These are phyloP conservation scores for Phytophthora colocasiae DNA, from an alignment of 352 stramenopile genomes.

Conservation along the genomic window DNA sequence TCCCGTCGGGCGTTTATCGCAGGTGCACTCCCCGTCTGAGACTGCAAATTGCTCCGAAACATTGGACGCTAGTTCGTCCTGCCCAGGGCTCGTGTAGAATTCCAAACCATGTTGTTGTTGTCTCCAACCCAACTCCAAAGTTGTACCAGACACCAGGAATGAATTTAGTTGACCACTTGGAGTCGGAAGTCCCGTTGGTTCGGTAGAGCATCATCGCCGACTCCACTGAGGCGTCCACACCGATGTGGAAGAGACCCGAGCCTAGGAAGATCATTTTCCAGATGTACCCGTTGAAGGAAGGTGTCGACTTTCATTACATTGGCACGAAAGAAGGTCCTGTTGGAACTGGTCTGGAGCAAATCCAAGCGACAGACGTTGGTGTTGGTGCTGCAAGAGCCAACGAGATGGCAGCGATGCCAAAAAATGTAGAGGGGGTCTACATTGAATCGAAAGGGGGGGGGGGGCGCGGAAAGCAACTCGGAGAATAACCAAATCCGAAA, in stretches of 20 bases:
- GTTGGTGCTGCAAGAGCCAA: no score
- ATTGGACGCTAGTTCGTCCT: slow-evolving; percentile 39
- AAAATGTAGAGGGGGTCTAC: no score
- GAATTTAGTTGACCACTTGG: slow-evolving; percentile 61
- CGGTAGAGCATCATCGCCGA: slow-evolving; percentile 61
- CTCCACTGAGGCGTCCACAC: slow-evolving; percentile 49
- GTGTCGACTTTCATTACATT: slow-evolving; percentile 57
- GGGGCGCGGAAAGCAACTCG: no score
- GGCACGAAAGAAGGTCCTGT: slow-evolving; percentile 62
- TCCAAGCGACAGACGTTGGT: slow-evolving; percentile 48
- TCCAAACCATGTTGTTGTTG: slow-evolving; percentile 36
- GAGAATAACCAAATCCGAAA: no score
- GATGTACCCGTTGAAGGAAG: slow-evolving; percentile 55
- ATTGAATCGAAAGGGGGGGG: no score
- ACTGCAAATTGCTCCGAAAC: slow-evolving; percentile 24
- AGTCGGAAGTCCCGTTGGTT: slow-evolving; percentile 49
- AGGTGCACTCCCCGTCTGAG: slow-evolving; percentile 22
- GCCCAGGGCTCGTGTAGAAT: slow-evolving; percentile 62
- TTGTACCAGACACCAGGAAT: slow-evolving; percentile 67
- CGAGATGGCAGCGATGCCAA: no score
- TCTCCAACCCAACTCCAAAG: slow-evolving; percentile 57
- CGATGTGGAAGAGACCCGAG: slow-evolving; percentile 63
- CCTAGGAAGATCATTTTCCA: slow-evolving; percentile 74
- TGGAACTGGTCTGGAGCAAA: slow-evolving; percentile 56
- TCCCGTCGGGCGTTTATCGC: slow-evolving; percentile 42